phyloP scores from a whole-genome alignment of 2,329 filamentous ascomycete species.

The Immersiporthe knoxdaviesiana region DNA sequence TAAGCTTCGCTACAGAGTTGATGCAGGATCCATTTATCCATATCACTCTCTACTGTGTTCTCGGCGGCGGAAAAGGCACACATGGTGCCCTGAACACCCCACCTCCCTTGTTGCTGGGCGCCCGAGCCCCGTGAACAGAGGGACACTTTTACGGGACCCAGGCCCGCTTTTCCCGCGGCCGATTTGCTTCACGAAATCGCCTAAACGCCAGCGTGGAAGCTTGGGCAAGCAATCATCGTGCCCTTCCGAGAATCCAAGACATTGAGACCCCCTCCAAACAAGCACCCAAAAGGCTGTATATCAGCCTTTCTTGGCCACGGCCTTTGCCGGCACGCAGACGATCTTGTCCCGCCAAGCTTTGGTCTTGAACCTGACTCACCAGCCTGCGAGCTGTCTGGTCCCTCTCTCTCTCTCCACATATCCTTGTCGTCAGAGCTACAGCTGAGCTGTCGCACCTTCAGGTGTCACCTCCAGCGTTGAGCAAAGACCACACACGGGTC shows the following conservation, averaged over 20 bases:
- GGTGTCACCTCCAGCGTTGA: conserved; percentile 16
- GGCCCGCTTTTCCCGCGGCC: conserved; percentile 24
- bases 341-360: conserved; percentile 5
- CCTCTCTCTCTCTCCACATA: not conserved
- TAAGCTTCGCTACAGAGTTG: not conserved
- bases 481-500: conserved; percentile 1
- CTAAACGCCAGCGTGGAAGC: conserved; percentile 17
- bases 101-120: conserved; percentile 6
- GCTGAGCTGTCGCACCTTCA: conserved; percentile 14
- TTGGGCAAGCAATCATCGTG: not conserved
- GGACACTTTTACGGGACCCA: conserved; percentile 16
- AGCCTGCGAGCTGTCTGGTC: too few species aligned
- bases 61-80: not conserved
- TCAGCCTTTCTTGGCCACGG: not conserved
- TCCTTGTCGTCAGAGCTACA: not conserved
- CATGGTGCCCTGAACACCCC: not conserved
- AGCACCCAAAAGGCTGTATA: not conserved
- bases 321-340: not conserved
- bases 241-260: not conserved
- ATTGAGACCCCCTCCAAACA: not conserved
- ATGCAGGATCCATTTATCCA: not conserved
- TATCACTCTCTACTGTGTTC: too few species aligned
- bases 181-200: conserved; percentile 18
- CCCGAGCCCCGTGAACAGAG: conserved; percentile 16
- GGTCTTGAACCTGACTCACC: not conserved